These are phyloP conservation scores for Dorcoceras hygrometricum DNA, from an alignment of 257 asterid genomes.

Conservation along the genomic window DNA sequence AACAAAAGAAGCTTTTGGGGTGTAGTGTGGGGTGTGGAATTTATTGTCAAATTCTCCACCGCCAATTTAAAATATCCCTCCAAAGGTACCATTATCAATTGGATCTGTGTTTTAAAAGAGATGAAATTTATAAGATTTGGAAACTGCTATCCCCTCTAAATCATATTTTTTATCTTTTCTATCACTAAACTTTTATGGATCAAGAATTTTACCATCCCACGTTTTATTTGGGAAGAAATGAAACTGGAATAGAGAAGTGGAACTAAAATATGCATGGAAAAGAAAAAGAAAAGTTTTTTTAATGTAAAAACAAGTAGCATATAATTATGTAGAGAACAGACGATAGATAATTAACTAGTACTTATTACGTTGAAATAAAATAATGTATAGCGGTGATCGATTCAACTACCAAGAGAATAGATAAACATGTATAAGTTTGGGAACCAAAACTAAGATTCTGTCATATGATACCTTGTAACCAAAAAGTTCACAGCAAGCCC, in stretches of 20 bases:
- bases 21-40: no score
- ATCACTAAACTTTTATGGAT: not conserved
- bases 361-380: conserved; percentile 9
- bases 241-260: not conserved
- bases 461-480: conserved; percentile 82
- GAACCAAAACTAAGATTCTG: conserved; percentile 18
- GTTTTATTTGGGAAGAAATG: not conserved
- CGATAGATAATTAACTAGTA: conserved; percentile 15
- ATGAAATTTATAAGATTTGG: no score
- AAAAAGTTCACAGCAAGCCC: conserved; percentile 97
- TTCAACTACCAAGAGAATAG: not conserved
- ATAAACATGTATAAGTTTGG: not conserved
- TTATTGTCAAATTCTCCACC: no score
- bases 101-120: not conserved
- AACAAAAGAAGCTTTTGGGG: no score
- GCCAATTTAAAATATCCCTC: not conserved
- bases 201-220: not conserved
- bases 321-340: not conserved
- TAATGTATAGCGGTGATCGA: conserved; percentile 7
- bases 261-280: not conserved
- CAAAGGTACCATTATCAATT: not conserved
- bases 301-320: not conserved
- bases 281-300: not conserved
- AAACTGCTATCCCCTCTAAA: not conserved
- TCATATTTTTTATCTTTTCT: not conserved